phyloP scores from a whole-genome alignment of 768 basidiomycete species.

The Boletus rex-veris region DNA sequence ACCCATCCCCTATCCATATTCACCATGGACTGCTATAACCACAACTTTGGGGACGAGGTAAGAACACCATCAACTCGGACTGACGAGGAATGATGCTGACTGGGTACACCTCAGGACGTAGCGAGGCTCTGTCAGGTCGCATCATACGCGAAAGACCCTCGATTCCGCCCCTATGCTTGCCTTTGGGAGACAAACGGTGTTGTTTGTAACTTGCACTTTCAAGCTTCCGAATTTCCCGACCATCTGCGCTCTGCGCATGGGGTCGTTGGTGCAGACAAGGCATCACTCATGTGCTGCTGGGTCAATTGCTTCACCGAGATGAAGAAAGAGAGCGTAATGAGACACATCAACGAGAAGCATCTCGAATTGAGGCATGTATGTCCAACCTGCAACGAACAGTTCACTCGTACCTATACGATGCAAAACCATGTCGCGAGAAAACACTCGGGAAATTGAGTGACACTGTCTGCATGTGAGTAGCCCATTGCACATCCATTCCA shows the following conservation, averaged over 20 bases:
- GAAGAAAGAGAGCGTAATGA: constrained; percentile 28
- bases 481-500: not conserved
- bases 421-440: constrained; percentile 12
- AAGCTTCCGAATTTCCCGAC: constrained; percentile 9
- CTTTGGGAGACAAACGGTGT: constrained; percentile 6
- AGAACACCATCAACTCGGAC: not conserved
- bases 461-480: not conserved
- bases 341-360: constrained; percentile 29
- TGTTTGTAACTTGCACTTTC: constrained; percentile 7
- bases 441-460: constrained; percentile 4
- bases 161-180: constrained; percentile 10
- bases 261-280: constrained; percentile 17
- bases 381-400: constrained; percentile 17
- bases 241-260: constrained; percentile 23
- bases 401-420: constrained; percentile 27
- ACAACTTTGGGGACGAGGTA: constrained; percentile 12
- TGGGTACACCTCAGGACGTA: constrained; percentile 5
- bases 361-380: constrained; percentile 18
- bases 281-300: constrained; percentile 19
- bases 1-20: not conserved
- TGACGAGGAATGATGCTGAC: constrained; percentile 1
- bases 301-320: constrained; percentile 11
- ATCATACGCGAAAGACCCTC: not conserved
- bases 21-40: constrained; percentile 11
- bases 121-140: not conserved